Percentiles rank a stretch among this genome's conserved stretches.
These are phyloP conservation scores for Candida vaughaniae DNA, from an alignment of 805 yeast species.

Conservation along the genomic window DNA sequence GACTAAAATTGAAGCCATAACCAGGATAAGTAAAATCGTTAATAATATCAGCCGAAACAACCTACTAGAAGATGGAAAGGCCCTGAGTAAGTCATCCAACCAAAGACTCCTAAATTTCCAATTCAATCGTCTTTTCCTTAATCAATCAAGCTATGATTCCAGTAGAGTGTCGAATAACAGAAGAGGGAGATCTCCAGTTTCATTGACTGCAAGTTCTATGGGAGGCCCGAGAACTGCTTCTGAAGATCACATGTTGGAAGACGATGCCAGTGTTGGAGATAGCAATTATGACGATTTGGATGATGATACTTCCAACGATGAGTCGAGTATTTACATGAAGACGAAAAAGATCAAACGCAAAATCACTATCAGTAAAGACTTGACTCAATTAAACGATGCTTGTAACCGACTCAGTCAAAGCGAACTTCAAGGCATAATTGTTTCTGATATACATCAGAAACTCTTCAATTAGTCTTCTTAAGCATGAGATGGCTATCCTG, in stretches of 20 bases:
- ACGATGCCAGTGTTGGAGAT: constrained; percentile 10
- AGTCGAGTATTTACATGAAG: constrained; percentile 3
- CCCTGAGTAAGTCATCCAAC: neutral
- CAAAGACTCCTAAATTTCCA: constrained; percentile 1
- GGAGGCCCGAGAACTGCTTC: neutral
- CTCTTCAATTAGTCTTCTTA: constrained; percentile 2
- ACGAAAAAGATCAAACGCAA: constrained; percentile 3
- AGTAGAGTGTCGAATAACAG: neutral
- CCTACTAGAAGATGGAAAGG: neutral
- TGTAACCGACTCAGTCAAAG: constrained; percentile 1
- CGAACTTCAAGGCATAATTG: constrained; percentile 7
- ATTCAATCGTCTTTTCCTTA: constrained; percentile 2
- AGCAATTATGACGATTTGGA: constrained; percentile 11
- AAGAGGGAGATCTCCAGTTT: constrained; percentile 1
- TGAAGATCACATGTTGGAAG: constrained; percentile 11
- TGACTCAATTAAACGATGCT: constrained; percentile 2
- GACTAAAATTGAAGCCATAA: constrained; percentile 4
- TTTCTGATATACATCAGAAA: constrained; percentile 7
- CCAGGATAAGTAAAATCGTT: neutral
- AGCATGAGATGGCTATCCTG: no score
- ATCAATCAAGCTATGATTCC: neutral
- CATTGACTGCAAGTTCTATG: neutral
- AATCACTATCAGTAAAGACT: constrained; percentile 2
- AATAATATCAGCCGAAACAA: neutral
- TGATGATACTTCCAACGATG: constrained; percentile 9